A percentile compares a stretch with the other conserved stretches of the same genome.
These are phyloP conservation scores for Fomitopsis pulvina DNA, from an alignment of 768 basidiomycete genomes.

Conservation along the genomic window DNA sequence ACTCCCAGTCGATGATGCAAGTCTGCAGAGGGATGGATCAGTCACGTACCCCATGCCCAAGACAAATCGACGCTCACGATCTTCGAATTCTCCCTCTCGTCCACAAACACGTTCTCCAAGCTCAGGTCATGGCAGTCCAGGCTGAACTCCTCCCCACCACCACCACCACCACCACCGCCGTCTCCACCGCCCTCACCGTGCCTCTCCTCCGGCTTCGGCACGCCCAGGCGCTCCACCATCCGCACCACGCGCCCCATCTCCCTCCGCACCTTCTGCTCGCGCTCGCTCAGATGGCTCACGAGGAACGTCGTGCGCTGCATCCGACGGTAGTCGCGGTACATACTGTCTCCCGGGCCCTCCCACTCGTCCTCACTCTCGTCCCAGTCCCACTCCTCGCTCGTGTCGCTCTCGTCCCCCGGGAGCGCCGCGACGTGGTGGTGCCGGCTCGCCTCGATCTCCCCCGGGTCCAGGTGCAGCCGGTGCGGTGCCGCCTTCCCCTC, in stretches of 20 bases:
- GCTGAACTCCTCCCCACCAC: slow-evolving; percentile 58
- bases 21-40: slow-evolving; percentile 39
- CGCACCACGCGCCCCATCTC: slow-evolving; percentile 71
- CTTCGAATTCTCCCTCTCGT: slow-evolving; percentile 54
- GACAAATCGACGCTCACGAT: slow-evolving; percentile 47
- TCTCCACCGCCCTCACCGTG: slow-evolving; percentile 16
- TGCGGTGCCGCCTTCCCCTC: slow-evolving; percentile 75
- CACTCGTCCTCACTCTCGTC: slow-evolving; percentile 78
- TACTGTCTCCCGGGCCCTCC: slow-evolving; percentile 69
- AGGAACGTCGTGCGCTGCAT: slow-evolving; percentile 78
- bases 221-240: slow-evolving; percentile 55
- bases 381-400: slow-evolving; percentile 72
- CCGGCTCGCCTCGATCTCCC: slow-evolving; percentile 63
- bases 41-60: slow-evolving; percentile 3
- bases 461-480: slow-evolving; percentile 73
- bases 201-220: slow-evolving; percentile 19
- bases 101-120: slow-evolving; percentile 80
- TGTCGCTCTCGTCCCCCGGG: slow-evolving; percentile 68
- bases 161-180: slow-evolving; percentile 21
- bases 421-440: slow-evolving; percentile 65
- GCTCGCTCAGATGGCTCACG: slow-evolving; percentile 56
- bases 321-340: slow-evolving; percentile 80
- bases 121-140: slow-evolving; percentile 85
- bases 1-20: slow-evolving; percentile 88
- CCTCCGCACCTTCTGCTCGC: slow-evolving; percentile 54